Base-by-base conservation (phyloP, 306 rosid species). In the Cucumis hystrix region DNA sequence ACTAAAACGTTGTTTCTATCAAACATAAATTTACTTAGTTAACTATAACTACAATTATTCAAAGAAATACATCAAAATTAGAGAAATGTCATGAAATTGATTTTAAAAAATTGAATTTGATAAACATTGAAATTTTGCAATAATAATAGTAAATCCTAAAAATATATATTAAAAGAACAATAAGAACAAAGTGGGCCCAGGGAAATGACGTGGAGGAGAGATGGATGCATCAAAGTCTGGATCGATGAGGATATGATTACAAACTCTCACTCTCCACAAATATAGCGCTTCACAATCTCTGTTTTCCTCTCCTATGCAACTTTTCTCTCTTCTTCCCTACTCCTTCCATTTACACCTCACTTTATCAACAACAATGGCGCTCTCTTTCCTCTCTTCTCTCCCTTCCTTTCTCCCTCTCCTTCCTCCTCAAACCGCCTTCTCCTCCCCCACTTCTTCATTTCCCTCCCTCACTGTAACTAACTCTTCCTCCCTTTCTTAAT, bases 381-480 rank as follows among this genome's bases (percentile, higher is more conserved):
- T 78, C 21, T 66, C 68, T 55, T 78, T 78, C 75, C 75, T 78
- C 54, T 75, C 78, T 35, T 17, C 78, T 4, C 0, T 54, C 4
- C 35, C 55, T 37, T 56, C 78, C 54, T 57, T 57, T 21, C 67
- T 37, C 21, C 9, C 64, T 35, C 66, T 70, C 39, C 35, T 41
- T 68, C 74, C 74, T 65, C 74, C 17, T 43, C 43, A 76, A 45
- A 2, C 23, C 51, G 10, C 55, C 15, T 35, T 25, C 60, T 39
- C 75, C 40, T 2, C 77, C 74, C 23, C 79, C 30, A 18, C 80
- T 81, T 10, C 80, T 81, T 12, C 88, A 85, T 56, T 37, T 85
- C 85, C 87, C 33, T 81, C 83, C 65, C 82, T 69, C 78, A 63
- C 83, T n/a, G 97, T 96, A 55, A 89, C 92, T 96, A 55, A 89